Percentiles rank a stretch among this genome's conserved stretches.
Evolutionary conservation across 495 filamentous ascomycete genomes (phyloP).

Genomic region (Friedmanniomyces simplex): DNA sequence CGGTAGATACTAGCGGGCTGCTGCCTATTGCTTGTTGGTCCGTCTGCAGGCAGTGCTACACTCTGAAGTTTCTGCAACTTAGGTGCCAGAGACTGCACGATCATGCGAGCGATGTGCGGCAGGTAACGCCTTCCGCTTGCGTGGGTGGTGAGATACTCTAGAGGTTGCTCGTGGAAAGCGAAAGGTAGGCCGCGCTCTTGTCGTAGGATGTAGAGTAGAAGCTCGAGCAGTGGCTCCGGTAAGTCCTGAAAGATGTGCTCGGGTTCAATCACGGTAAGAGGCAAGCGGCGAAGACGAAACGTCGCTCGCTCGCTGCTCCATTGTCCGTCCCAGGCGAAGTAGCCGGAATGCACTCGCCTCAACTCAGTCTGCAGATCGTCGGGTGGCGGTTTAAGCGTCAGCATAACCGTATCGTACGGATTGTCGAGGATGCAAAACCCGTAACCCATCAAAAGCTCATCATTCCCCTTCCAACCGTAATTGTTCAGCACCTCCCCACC

Average conservation of each 20-base stretch:
- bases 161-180: not conserved
- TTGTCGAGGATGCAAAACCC: conserved; percentile 55
- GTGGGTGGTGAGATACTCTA: not conserved
- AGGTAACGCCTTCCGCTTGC: conserved; percentile 4
- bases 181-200: conserved; percentile 16
- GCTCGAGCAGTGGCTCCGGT: conserved; percentile 16
- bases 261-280: not conserved
- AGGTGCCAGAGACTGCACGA: conserved; percentile 12
- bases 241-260: conserved; percentile 4
- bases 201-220: conserved; percentile 17
- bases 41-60: not conserved
- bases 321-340: conserved; percentile 4
- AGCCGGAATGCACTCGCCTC: conserved; percentile 6
- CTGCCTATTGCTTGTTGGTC: conserved; percentile 22
- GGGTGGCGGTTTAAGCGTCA: conserved; percentile 33
- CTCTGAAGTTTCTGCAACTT: conserved; percentile 9
- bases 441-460: conserved; percentile 58
- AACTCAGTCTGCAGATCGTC: conserved; percentile 10
- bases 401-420: conserved; percentile 29
- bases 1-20: conserved; percentile 25
- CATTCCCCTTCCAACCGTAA: conserved; percentile 58
- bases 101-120: conserved; percentile 17
- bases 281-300: conserved; percentile 11
- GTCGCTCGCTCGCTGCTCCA: conserved; percentile 19
- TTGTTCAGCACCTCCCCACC: conserved; percentile 56